Base-by-base conservation (phyloP, 345 rosid genomes). In the Tarenaya hassleriana region DNA sequence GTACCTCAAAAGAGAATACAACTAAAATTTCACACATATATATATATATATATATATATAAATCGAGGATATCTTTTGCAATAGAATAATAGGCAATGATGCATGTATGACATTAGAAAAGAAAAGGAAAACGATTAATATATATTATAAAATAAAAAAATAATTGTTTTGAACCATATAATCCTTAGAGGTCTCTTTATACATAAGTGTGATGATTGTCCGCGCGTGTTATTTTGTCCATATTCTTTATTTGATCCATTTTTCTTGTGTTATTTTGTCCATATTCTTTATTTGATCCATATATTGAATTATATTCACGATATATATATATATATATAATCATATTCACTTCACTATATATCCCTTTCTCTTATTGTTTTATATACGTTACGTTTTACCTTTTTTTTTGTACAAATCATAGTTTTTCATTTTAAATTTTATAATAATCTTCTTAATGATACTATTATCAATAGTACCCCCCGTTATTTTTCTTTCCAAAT, bases 161-260 rank as follows among this genome's bases (percentile, higher is more conserved):
- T 3, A 27, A 57, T 37, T 37, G 50, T 65, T 50, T 58, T 57
- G 29, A 24, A 5, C 29, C 29, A 65, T 58, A 58, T 58, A 58
- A 58, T 52, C 50, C 50, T 52, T 65, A 34, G 64, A 52, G 55
- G 49, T 57, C 34, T 57, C 33, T 49, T 58, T 57, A 60, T 58
- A 47, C 57, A n/a, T n/a, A n/a, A n/a, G n/a, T 60, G 65, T 66
- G 70, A 59, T 66, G 56, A 66, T 66, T 66, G 65, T 52, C 60
- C 70, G 45, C 52, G 70, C 56, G 50, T 63, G 57, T 60, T 66
- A 60, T 66, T 66, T 60, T 66, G 61, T 53, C 56, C 52, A 60
- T 54, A 47, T 58, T 66, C 70, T 66, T 66, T 59, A 66, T 52
- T 52, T 59, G 56, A 58, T 52, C 70, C 40, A 41, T 60, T 66